A percentile compares a stretch with the other conserved stretches of the same genome.
These are phyloP conservation scores for Pelargonium australe DNA, from an alignment of 441 rosid species.

Conservation along the genomic window DNA sequence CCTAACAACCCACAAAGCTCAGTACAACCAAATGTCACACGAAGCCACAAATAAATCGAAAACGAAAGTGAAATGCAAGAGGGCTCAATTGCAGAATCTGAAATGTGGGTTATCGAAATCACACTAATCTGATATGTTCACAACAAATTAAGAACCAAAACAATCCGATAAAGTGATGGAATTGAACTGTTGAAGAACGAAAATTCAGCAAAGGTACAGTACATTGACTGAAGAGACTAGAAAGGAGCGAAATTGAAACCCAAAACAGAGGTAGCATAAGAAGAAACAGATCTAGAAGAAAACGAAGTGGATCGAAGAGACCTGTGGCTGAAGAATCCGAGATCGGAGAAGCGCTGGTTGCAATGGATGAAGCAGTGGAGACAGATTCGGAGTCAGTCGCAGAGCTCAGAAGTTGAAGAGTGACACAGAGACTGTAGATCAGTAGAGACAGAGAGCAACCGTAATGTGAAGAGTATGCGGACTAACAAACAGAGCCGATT, in stretches of 20 bases:
- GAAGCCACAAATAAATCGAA: neutral
- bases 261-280: neutral
- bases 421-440: neutral
- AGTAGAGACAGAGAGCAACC: neutral
- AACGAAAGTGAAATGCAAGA: neutral
- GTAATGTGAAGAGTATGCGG: too few species aligned
- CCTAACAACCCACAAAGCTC: conserved; percentile 4
- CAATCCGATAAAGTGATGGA: neutral
- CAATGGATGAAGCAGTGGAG: neutral
- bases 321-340: neutral
- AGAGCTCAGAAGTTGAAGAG: neutral
- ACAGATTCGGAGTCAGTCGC: neutral
- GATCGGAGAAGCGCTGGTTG: neutral
- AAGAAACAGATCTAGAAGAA: neutral
- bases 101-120: neutral
- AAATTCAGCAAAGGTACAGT: neutral
- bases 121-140: neutral
- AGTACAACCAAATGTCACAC: neutral
- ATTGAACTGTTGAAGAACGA: neutral
- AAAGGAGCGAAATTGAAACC: neutral
- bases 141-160: neutral
- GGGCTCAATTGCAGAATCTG: neutral
- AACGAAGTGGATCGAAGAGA: neutral
- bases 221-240: neutral
- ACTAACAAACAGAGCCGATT: too few species aligned